Evolutionary conservation across 2,329 filamentous ascomycete genomes (phyloP), one percentile per base, ranked within the genome.

Genomic region (Aspergillus phoenicis): DNA sequence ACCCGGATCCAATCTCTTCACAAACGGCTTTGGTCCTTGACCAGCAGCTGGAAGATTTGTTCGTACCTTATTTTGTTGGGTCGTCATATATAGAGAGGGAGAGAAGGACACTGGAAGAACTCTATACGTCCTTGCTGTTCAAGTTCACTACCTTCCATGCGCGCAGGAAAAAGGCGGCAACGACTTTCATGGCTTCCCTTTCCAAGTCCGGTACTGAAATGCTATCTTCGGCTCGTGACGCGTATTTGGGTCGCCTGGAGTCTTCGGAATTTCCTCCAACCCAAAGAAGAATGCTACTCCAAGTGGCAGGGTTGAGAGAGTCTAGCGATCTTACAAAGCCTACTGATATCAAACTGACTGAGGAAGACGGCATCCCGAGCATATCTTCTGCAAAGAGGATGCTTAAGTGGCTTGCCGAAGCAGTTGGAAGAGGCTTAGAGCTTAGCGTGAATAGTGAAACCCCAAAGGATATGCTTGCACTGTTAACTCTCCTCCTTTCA

Each of bases 331-430:
- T 85, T 65, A 71, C 75, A 24, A 87, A 89, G 70, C 91, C 91
- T 75, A 89, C 90, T 67, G 93, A 97, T 56, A 92, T 96, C 60
- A 93, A 96, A 73, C 90, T 98, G 33, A 89, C 89, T 0, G 95
- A 98, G 62, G 88, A 94, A 71, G 94, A 99, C 71, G 95, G 95
- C 36, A 83, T 87, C 59, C 81, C 98, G 26, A 94, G 89, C 67
- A 82, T 96, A 4, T 83, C 87, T n/a, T 93, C 91, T 74, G 91
- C 93, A n/a, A 98, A 98, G 79, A 87, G 95, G 60, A 99, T 99
- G 93, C 85, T 99, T 62, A 96, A 91, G 73, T 99, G 95, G 95
- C 82, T 99, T 43, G 95, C 95, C 2, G 95, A 99, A 80, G 93
- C 91, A 64, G 94, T 99, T 24, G 91, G 95, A 41, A 85, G 95